phyloP scores from a whole-genome alignment of 2,329 filamentous ascomycete genomes.

The Neurospora sp. region DNA sequence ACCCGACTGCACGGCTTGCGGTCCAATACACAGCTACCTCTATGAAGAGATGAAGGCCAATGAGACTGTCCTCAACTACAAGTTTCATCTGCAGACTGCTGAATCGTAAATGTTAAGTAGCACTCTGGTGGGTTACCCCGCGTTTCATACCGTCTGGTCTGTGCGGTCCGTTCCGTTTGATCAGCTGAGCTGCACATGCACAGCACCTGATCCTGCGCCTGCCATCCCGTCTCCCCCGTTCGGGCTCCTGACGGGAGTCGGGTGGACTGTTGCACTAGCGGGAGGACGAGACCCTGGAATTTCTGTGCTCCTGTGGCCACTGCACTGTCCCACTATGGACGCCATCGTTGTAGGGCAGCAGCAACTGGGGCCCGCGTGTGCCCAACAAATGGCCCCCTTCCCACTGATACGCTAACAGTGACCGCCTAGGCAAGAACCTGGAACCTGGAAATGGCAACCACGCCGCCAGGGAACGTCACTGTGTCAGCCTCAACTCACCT shows the following conservation, averaged over 20 bases:
- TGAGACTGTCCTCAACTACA: neutral
- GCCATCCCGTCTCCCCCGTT: neutral
- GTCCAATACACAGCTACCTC: neutral
- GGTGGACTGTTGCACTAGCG: neutral
- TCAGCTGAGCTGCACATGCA: neutral
- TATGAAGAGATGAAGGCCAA: neutral
- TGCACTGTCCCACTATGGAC: neutral
- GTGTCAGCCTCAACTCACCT: neutral
- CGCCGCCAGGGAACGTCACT: neutral
- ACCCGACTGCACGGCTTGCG: neutral
- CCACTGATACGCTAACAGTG: neutral
- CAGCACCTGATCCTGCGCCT: neutral
- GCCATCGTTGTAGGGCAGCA: neutral
- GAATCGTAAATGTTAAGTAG: neutral
- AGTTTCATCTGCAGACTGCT: neutral
- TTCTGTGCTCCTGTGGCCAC: neutral
- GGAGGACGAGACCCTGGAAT: neutral
- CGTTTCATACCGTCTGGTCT: neutral
- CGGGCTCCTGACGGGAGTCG: neutral
- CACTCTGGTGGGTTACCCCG: neutral
- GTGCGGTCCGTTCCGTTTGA: neutral
- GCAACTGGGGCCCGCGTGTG: neutral
- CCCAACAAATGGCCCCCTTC: neutral
- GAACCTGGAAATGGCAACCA: neutral
- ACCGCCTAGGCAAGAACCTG: neutral